Base-by-base conservation (phyloP, 1,284 basidiomycete species). In the Crucibulum parvulum region DNA sequence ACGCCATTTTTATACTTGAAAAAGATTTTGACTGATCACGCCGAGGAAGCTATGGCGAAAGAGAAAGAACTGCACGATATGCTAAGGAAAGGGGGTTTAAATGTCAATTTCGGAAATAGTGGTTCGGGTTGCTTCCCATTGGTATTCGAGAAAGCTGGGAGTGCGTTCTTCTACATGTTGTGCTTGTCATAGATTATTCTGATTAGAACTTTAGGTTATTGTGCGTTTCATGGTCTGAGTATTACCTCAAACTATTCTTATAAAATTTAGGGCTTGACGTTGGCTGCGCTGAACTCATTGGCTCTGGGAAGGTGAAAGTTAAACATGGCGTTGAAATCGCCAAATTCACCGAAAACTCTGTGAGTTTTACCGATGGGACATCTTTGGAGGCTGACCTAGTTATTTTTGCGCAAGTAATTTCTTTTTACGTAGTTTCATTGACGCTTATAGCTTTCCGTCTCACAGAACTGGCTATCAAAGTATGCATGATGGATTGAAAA, bases 1-100 rank as follows among this genome's bases (percentile, higher is more conserved):
- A 71, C 75, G 31, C 85, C 85, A 3, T 59, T 82, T 34, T 68
- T 70, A 1, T 64, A 83, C 11, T 60, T 76, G 55, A 77, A 72
- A 62, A 66, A 34, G 24, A 4, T 55, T 15, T 18, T 47, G 11
- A 16, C 15, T n/a, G 41, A 46, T 8, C n/a, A 11, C 13, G 36
- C 53, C 11, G 16, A 55, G 36, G 11, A 31, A 10, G 38, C 41
- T 8, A 45, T 38, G 38, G 39, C 38, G 18, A 38, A n/a, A 24
- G 53, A 55, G 36, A 6, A n/a, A 4, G 41, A 8, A 5, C 11
- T 55, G 38, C 38, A 45, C 7, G 41, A 45, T n/a, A 13, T 18
- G 7, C 36, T 55, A 34, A 24, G 24, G 8, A 18, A 34, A 35
- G 41, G 31, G 18, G 53, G 53, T 6, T 7, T 55, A 13, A 24